Percentiles rank a stretch among this genome's conserved stretches.
Evolutionary conservation across 75 land plant species (phyloP).

Genomic region (Cupressus sempervirens): DNA sequence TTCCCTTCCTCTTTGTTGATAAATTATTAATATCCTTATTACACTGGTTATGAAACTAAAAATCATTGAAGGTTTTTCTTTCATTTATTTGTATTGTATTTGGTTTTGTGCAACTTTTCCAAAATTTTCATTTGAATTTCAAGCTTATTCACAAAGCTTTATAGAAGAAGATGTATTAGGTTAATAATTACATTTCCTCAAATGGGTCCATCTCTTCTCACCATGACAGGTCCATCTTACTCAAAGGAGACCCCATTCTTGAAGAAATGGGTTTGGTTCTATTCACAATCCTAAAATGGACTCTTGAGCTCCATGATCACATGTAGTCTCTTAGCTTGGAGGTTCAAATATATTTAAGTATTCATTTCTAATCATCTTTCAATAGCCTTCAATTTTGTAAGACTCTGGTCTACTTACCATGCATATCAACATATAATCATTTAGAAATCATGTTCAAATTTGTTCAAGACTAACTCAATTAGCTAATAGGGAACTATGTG

Average conservation of each 20-base stretch:
- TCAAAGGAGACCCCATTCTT: conserved; percentile 28
- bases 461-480: not conserved
- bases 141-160: too few relatives aligned
- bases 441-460: not conserved
- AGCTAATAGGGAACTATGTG: not conserved
- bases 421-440: conserved; percentile 13
- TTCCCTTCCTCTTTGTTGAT: too few relatives aligned
- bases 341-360: conserved; percentile 78
- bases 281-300: conserved; percentile 70
- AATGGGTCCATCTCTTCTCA: conserved; percentile 14
- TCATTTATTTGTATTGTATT: too few relatives aligned
- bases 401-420: not conserved
- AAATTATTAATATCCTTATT: too few relatives aligned
- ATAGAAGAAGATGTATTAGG: too few relatives aligned
- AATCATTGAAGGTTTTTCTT: too few relatives aligned
- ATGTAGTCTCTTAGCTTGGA: conserved; percentile 72
- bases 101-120: too few relatives aligned
- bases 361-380: not conserved
- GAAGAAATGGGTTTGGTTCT: conserved; percentile 56
- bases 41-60: too few relatives aligned
- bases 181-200: conserved; percentile 1
- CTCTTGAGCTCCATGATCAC: conserved; percentile 61
- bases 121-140: too few relatives aligned
- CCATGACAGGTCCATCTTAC: conserved; percentile 42
- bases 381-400: too few relatives aligned